phyloP scores from a whole-genome alignment of 805 yeast species.

The Saturnispora galanensis region DNA sequence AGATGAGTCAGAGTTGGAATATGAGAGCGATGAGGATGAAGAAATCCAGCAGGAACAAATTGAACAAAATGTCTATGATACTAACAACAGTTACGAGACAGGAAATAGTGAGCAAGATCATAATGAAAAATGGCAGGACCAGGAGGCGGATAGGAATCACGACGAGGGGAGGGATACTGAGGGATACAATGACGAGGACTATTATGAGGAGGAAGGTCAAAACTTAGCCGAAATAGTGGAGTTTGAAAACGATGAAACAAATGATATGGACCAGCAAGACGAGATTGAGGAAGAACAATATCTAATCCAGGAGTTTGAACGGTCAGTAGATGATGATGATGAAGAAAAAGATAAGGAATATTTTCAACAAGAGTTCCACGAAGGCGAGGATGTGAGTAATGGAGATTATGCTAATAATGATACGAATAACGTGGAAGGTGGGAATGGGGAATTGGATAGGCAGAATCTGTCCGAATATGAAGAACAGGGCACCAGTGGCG shows the following conservation, averaged over 20 bases:
- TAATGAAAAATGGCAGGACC: background rate
- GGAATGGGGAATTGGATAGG: background rate
- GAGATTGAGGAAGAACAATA: constrained; percentile 4
- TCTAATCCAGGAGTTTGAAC: background rate
- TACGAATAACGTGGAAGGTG: background rate
- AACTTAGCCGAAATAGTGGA: background rate
- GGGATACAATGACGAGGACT: constrained; percentile 1
- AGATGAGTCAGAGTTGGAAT: constrained; percentile 23
- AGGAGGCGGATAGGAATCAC: background rate
- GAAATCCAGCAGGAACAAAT: background rate
- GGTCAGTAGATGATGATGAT: no score
- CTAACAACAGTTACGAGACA: background rate
- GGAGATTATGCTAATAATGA: background rate
- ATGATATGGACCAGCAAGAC: background rate
- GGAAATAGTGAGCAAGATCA: constrained; percentile 6
- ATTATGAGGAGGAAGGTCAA: background rate
- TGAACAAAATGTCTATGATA: background rate
- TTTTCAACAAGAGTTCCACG: no score
- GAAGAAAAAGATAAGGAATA: no score
- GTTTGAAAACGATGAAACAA: no score
- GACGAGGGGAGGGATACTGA: constrained; percentile 1
- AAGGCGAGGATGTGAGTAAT: background rate
- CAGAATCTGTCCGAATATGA: no score
- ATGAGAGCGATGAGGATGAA: constrained; percentile 20
- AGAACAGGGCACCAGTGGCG: background rate